Evolutionary conservation across 306 rosid genomes (phyloP), one percentile per base, ranked within the genome.

Genomic region (Bauhinia variegata): DNA sequence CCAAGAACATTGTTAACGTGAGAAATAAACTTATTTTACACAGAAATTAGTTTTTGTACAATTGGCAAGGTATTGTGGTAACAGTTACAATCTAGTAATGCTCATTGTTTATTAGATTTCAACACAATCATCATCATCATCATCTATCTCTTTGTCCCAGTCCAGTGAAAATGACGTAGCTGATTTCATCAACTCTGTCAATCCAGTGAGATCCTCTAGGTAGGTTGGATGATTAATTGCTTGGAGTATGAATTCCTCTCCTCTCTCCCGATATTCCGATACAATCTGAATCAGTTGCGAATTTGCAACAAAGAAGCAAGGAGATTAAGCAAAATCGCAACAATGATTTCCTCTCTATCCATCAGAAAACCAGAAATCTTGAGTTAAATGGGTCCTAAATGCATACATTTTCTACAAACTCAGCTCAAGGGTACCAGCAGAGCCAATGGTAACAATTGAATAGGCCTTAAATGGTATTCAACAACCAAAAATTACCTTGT

Each of bases 181-280:
- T 50, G 95, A 88, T 86, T 88, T 89, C 96, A 87, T 89, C 82
- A 93, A 74, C 80, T 89, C 98, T 31, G 98, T 92, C 28, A 92
- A 74, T 61, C 98, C 98, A 42, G 98, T 89, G 69, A 92, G 72
- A 81, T 92, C 98, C 74, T 92, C 97, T 65, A 93, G 83, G 81
- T 83, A 89, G 3, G 91, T 93, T 13, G 98, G 98, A 86, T 86
- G 91, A 75, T 93, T 93, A 70, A 93, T 88, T 33, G 95, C 90
- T 82, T 89, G 80, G 61, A 93, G 87, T 78, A 89, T 73, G 59
- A 93, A 84, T 30, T 86, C 96, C 88, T 76, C 78, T 67, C 84
- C 96, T 53, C 82, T 84, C 55, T 80, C 81, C 54, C 85, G 77
- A 73, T 88, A 93, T 73, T 89, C 97, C 1, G 95, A 83, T 57